phyloP scores from a whole-genome alignment of 1,139 yeast species.

The Debaryomyces coudertii region DNA sequence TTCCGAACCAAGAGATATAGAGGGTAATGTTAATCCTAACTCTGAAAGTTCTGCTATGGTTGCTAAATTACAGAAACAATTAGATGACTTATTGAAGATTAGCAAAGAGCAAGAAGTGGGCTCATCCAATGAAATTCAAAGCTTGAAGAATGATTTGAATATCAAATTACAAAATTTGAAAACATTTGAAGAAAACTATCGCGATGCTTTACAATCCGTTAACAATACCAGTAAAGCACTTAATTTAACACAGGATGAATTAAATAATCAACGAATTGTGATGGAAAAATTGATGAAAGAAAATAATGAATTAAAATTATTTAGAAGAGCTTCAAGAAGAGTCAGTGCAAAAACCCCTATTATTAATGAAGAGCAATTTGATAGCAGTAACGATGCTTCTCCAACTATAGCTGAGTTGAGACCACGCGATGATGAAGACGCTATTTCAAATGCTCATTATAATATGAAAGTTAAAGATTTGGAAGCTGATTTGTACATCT shows the following conservation, averaged over 20 bases:
- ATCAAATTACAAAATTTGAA: conserved; percentile 40
- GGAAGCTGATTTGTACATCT: conserved; percentile 80
- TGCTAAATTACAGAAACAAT: conserved; percentile 48
- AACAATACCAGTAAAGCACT: conserved; percentile 78
- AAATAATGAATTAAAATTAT: conserved; percentile 67
- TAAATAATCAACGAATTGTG: conserved; percentile 58
- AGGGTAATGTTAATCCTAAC: conserved; percentile 14
- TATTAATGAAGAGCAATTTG: conserved; percentile 18
- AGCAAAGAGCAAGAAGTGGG: conserved; percentile 42
- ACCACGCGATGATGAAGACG: conserved; percentile 47
- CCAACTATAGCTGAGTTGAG: conserved; percentile 20
- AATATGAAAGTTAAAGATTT: conserved; percentile 79
- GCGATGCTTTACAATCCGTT: conserved; percentile 70
- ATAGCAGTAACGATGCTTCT: conserved; percentile 15
- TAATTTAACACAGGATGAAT: conserved; percentile 71
- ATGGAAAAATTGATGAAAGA: conserved; percentile 64
- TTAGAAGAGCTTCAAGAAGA: conserved; percentile 47
- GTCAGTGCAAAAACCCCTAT: conserved; percentile 33
- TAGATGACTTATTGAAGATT: conserved; percentile 47
- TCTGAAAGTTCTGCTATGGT: conserved; percentile 32
- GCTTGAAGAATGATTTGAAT: conserved; percentile 39
- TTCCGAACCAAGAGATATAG: conserved; percentile 18
- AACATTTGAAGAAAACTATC: conserved; percentile 57
- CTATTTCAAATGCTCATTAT: conserved; percentile 64
- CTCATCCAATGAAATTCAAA: conserved; percentile 36